Evolutionary conservation across 768 basidiomycete genomes (phyloP), one percentile per base, ranked within the genome.

Genomic region (Podaxis sp.): DNA sequence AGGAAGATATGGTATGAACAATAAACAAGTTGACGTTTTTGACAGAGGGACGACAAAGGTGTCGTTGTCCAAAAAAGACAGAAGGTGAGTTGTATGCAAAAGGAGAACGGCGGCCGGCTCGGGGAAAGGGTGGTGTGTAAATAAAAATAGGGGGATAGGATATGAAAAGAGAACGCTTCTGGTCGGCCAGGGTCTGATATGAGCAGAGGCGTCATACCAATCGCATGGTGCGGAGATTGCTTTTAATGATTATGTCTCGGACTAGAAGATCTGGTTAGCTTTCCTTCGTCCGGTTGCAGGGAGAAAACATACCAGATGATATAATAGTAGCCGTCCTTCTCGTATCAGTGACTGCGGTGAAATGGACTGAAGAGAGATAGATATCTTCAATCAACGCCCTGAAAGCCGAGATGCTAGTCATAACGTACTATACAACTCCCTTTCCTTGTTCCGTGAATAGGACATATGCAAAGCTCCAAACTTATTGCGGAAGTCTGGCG

Each of bases 291-390:
- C 50, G 54, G 30, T 6, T 64, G 40, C 40, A 58, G 12, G 22
- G 22, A 37, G 10, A 62, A 61, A 37, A 74, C 85, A 62, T 67
- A 91, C 91, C 90, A 64, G 82, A 83, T 37, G 85, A 77, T 67
- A 93, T 93, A 69, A 93, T 92, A 15, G 82, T 87, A 41, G 82
- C 79, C 40, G 91, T 93, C 66, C 81, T 79, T 71, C 83, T 81
- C 63, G 89, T 91, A 75, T 93, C 90, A n/a, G 87, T 91, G 54
- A 93, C 91, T 57, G 89, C 83, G 10, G 91, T 93, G 61, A 87
- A 79, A 73, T 93, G 91, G 58, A 90, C 91, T 93, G 65, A 20
- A 22, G 20, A 26, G 20, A 54, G 50, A 22, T 22, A 40, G 48
- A 52, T 65, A 54, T 49, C 63, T 37, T 61, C 20, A 62, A 51